These are phyloP conservation scores for Penicillium robsamsonii DNA, from an alignment of 495 filamentous ascomycete genomes.

Conservation along the genomic window DNA sequence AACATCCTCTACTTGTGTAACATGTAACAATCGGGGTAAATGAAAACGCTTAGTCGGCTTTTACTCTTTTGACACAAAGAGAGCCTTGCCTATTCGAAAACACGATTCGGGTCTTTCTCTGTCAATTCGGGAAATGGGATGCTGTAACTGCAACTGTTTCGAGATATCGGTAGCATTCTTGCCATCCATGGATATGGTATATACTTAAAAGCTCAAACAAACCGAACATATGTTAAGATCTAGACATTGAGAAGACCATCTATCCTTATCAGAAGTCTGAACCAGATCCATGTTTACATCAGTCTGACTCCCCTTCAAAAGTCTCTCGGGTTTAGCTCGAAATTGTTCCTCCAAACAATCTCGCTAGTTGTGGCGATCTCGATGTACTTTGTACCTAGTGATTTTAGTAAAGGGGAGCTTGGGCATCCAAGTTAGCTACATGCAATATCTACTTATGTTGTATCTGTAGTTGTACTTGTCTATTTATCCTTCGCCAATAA, in stretches of 20 bases:
- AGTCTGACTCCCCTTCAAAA: too few relatives aligned
- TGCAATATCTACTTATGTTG: neutral
- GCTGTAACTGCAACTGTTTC: neutral
- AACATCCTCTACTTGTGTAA: neutral
- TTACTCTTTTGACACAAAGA: neutral
- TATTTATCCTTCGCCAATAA: slow-evolving; percentile 28
- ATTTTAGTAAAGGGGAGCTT: neutral
- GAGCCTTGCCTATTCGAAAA: neutral
- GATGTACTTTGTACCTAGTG: neutral
- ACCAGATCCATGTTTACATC: neutral
- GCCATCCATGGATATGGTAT: neutral
- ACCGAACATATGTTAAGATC: neutral
- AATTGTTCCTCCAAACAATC: neutral
- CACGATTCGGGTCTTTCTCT: neutral
- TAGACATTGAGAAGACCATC: too few relatives aligned
- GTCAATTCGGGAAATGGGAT: neutral
- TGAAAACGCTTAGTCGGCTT: neutral
- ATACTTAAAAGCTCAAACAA: neutral
- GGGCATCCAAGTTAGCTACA: neutral
- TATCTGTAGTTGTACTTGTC: neutral
- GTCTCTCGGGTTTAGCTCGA: too few relatives aligned
- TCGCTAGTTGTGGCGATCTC: neutral
- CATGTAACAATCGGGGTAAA: neutral
- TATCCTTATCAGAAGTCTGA: neutral
- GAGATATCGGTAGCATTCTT: neutral